Conservation (phyloP, 495 filamentous ascomycete genomes). For the Penicillium samsonianum region DNA sequence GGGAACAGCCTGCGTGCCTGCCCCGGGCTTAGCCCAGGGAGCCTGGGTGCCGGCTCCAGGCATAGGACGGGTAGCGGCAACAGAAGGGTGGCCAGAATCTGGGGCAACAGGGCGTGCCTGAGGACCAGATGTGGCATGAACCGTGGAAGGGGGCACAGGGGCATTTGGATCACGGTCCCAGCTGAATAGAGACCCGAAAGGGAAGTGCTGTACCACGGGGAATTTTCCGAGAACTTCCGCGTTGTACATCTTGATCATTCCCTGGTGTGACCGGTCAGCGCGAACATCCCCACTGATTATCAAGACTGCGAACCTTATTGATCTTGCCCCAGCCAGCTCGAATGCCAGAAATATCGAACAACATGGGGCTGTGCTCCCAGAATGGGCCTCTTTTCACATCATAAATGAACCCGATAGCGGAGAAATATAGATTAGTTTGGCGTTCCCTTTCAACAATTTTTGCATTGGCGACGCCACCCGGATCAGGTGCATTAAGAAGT, state of each 20-base stretch:
- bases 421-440: slow-evolving; percentile 86
- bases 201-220: slow-evolving; percentile 71
- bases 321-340: slow-evolving; percentile 95
- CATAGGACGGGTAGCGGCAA: slow-evolving; percentile 21
- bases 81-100: slow-evolving; percentile 19
- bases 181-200: slow-evolving; percentile 75
- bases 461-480: slow-evolving; percentile 65
- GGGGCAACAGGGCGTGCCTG: slow-evolving; percentile 35
- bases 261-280: slow-evolving; percentile 37
- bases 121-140: slow-evolving; percentile 62
- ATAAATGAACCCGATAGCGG: slow-evolving; percentile 97
- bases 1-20: slow-evolving; percentile 18
- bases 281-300: not conserved
- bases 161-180: slow-evolving; percentile 77
- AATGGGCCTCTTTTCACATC: slow-evolving; percentile 98
- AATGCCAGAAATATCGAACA: slow-evolving; percentile 93
- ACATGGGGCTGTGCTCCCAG: slow-evolving; percentile 95
- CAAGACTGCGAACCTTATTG: slow-evolving; percentile 67
- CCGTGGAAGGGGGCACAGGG: slow-evolving; percentile 39
- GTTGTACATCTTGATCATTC: slow-evolving; percentile 75
- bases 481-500: slow-evolving; percentile 65
- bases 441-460: slow-evolving; percentile 67
- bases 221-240: slow-evolving; percentile 71
- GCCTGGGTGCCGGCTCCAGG: slow-evolving; percentile 43
- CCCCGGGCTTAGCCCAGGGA: slow-evolving; percentile 46